phyloP scores from a whole-genome alignment of 1,139 yeast species.

The Suhomyces ambrosiae region DNA sequence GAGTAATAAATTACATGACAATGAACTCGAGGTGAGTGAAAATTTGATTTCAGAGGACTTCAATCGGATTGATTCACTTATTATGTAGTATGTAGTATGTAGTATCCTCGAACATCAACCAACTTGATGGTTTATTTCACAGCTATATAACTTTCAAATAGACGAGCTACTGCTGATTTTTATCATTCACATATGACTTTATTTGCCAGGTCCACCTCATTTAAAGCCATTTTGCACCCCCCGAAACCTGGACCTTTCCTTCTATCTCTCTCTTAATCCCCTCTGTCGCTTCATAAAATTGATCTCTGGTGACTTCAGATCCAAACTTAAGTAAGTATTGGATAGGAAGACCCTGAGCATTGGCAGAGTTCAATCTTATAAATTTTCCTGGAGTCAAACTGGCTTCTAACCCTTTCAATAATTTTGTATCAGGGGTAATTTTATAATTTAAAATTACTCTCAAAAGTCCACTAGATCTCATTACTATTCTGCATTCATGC shows the following conservation, averaged over 20 bases:
- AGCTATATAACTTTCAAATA: too few species aligned
- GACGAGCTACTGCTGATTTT: too few species aligned
- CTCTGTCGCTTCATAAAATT: slow-evolving; percentile 55
- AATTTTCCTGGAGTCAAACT: slow-evolving; percentile 80
- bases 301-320: slow-evolving; percentile 60
- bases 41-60: too few species aligned
- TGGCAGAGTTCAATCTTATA: slow-evolving; percentile 59
- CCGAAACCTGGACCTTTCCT: slow-evolving; percentile 3
- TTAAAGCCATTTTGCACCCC: slow-evolving; percentile 8
- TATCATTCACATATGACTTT: too few species aligned
- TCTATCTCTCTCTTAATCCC: slow-evolving; percentile 29
- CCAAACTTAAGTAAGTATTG: slow-evolving; percentile 83
- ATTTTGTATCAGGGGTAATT: slow-evolving; percentile 55
- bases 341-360: slow-evolving; percentile 62
- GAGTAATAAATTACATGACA: neutral
- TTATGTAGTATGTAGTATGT: too few species aligned
- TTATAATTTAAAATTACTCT: slow-evolving; percentile 82
- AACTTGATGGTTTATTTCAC: too few species aligned
- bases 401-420: slow-evolving; percentile 81
- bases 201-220: too few species aligned
- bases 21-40: too few species aligned
- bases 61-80: too few species aligned
- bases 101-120: neutral
- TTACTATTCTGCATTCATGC: slow-evolving; percentile 58
- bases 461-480: slow-evolving; percentile 88